These are phyloP conservation scores for Boletus fagicola DNA, from an alignment of 768 basidiomycete genomes.

Conservation along the genomic window DNA sequence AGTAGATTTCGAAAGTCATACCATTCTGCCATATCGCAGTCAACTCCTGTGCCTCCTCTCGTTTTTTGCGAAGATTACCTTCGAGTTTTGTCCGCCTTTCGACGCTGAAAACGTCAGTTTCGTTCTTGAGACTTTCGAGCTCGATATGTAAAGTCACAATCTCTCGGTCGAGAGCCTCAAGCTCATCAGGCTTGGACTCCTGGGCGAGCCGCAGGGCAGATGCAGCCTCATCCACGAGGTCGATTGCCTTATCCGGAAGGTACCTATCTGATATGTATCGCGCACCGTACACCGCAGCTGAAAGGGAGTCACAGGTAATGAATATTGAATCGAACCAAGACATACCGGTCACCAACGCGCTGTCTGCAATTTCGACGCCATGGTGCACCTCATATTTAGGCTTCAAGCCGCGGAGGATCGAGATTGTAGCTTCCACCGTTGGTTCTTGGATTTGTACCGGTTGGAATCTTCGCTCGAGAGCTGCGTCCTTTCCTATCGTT, in stretches of 20 bases:
- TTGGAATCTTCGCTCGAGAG: conserved; percentile 88
- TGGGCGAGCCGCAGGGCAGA: conserved; percentile 84
- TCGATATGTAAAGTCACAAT: conserved; percentile 89
- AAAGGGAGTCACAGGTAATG: not conserved
- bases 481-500: conserved; percentile 89
- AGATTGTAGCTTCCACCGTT: conserved; percentile 77
- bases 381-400: conserved; percentile 88
- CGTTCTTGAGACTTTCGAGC: conserved; percentile 84
- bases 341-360: conserved; percentile 80
- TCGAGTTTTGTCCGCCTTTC: conserved; percentile 72
- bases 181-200: conserved; percentile 81
- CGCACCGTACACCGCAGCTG: conserved; percentile 80
- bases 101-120: conserved; percentile 78
- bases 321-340: not conserved
- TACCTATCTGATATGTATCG: conserved; percentile 86
- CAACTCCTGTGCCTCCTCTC: conserved; percentile 58
- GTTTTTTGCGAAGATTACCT: conserved; percentile 55
- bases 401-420: conserved; percentile 85
- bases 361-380: conserved; percentile 88
- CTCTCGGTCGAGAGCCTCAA: conserved; percentile 79
- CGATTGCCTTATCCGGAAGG: conserved; percentile 89
- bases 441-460: conserved; percentile 89
- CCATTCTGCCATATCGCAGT: conserved; percentile 73
- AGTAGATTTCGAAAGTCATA: conserved; percentile 19
- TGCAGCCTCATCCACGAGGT: conserved; percentile 91